Evolutionary conservation across 2,329 filamentous ascomycete genomes (phyloP).

Genomic region (Lecanoromycetidae sp.): DNA sequence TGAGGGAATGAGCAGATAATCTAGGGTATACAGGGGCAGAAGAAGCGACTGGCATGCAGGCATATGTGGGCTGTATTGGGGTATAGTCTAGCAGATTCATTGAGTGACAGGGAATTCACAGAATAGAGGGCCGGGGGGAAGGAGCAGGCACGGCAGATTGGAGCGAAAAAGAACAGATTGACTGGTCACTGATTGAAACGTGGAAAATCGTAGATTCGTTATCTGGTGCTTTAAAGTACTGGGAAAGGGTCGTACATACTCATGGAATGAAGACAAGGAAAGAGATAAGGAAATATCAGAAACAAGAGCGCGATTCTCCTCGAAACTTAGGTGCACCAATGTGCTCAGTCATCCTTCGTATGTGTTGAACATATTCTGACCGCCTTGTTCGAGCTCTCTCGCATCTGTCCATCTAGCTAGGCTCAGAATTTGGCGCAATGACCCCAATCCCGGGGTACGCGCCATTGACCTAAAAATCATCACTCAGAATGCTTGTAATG

Average conservation of each 20-base stretch:
- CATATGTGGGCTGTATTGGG: not conserved
- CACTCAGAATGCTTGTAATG: not conserved
- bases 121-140: not conserved
- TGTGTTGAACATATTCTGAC: not conserved
- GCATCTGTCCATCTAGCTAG: not conserved
- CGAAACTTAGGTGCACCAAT: no score
- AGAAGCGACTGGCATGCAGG: no score
- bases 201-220: no score
- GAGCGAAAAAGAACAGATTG: not conserved
- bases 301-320: not conserved
- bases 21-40: no score
- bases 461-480: not conserved
- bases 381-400: not conserved
- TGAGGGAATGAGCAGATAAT: no score
- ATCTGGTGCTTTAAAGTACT: no score
- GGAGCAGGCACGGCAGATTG: no score
- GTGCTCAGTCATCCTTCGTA: not conserved
- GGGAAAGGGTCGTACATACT: no score
- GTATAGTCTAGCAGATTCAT: not conserved
- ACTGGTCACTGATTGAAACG: not conserved
- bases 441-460: conserved; percentile 1
- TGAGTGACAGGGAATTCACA: not conserved
- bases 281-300: not conserved
- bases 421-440: not conserved
- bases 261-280: not conserved